Base-by-base conservation (phyloP, 371 early-diverging fungal species). In the Syncephalastrum racemosum region DNA sequence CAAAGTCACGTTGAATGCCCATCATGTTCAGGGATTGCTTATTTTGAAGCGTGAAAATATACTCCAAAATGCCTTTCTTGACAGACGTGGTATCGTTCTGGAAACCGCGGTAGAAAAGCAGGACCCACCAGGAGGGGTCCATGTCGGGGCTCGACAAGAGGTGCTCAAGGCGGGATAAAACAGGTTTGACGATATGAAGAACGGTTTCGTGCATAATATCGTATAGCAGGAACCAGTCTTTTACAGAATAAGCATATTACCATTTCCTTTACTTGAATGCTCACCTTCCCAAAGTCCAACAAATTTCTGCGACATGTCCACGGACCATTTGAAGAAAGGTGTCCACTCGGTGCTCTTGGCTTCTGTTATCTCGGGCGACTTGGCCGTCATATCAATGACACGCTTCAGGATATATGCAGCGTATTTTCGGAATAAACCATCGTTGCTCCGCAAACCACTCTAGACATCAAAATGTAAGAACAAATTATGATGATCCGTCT, bases 191-290 rank as follows among this genome's bases (percentile, higher is more conserved):
- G 0, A 86, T 62, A 61, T 86, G 87, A 31, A 71, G 60, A 12
- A 72, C 73, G 12, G 65, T 62, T 70, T 85, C 84, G 51, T 80
- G 76, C 62, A 84, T 68, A 52, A 73, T 81, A 14, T 86, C 85
- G 50, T 80, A 81, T 19, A 83, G 56, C 15, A 82, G 55, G 51
- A 82, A 82, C 71, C 79, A 84, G 22, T 86, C 84, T 31, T 31
- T 31, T 31, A 12, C 12, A 8, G 36, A 8, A 10, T 31, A 31
- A 31, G 36, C 2, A 31, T 31, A 31, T 31, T 31, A 31, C 12
- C 36, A 31, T 31, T 10, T 31, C 36, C 12, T 31, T 8, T 31
- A 31, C 36, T 5, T 10, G 8, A 12, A 31, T 2, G 36, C 36
- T 31, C 10, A 31, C 36, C 36, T 18, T 80, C 74, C 85, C 83